Percentiles rank a stretch among this genome's conserved stretches.
Conservation (phyloP, 805 yeast species). For the Metschnikowia henanensis region DNA sequence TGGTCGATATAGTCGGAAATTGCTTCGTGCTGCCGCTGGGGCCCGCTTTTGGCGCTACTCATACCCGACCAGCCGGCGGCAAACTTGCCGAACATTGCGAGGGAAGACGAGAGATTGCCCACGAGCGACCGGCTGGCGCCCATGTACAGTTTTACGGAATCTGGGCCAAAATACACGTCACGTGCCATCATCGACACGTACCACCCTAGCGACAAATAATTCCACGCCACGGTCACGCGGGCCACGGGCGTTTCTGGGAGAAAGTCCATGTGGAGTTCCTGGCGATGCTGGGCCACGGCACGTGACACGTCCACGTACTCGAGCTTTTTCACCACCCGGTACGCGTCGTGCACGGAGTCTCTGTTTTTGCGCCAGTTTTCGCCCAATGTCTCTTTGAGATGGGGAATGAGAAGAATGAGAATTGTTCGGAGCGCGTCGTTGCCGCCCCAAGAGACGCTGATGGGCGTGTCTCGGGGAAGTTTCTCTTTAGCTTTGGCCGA, state of each 20-base stretch:
- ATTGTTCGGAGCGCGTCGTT: conserved; percentile 46
- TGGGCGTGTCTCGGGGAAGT: conserved; percentile 48
- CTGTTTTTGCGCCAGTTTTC: conserved; percentile 25
- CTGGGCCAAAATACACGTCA: conserved; percentile 40
- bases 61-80: conserved; percentile 39
- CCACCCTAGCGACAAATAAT: conserved; percentile 68
- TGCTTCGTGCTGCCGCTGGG: conserved; percentile 7
- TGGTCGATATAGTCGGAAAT: conserved; percentile 25
- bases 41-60: conserved; percentile 14
- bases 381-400: conserved; percentile 28
- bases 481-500: conserved; percentile 55
- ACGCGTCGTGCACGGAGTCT: conserved; percentile 4
- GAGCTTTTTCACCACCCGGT: conserved; percentile 39
- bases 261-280: conserved; percentile 42
- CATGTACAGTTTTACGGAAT: conserved; percentile 8
- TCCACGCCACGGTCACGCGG: conserved; percentile 61
- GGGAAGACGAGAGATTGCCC: conserved; percentile 38
- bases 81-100: conserved; percentile 38
- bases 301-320: conserved; percentile 34
- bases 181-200: conserved; percentile 68
- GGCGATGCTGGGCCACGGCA: conserved; percentile 21
- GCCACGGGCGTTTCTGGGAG: conserved; percentile 42
- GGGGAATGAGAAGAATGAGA: conserved; percentile 39
- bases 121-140: conserved; percentile 33
- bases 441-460: conserved; percentile 59